Conservation (phyloP, 179 eudicot genomes). For the Beta lomatogona region DNA sequence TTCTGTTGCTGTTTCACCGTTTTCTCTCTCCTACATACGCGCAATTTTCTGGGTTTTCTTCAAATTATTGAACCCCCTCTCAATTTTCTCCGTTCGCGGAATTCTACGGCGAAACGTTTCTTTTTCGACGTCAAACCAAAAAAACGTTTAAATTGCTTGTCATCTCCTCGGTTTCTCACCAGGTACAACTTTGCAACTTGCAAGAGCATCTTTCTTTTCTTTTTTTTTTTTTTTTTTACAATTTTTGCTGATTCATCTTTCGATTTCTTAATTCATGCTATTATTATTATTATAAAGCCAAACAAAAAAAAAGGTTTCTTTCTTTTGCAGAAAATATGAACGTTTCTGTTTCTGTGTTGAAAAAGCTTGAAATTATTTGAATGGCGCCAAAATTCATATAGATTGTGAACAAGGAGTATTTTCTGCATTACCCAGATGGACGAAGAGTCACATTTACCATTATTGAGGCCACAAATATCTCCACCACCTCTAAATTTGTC, state of each 20-base stretch:
- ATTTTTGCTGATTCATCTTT: neutral
- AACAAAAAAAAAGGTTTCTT: no score
- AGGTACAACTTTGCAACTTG: no score
- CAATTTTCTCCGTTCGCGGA: neutral
- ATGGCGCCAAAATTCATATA: constrained; percentile 31
- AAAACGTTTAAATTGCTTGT: no score
- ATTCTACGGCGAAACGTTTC: neutral
- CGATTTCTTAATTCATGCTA: neutral
- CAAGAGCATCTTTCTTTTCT: no score
- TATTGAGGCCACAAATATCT: constrained; percentile 36
- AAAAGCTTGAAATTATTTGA: constrained; percentile 13
- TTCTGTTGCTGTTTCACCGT: neutral
- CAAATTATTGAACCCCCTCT: neutral
- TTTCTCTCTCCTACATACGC: neutral
- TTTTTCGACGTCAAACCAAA: neutral
- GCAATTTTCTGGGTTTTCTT: neutral
- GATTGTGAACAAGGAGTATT: neutral
- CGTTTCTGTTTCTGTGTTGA: neutral
- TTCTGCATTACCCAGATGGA: constrained; percentile 54
- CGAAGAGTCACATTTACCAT: constrained; percentile 68
- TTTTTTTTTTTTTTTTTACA: no score
- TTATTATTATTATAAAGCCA: no score
- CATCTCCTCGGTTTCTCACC: no score
- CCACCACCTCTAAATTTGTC: constrained; percentile 41
- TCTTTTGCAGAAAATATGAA: no score